A percentile compares a stretch with the other conserved stretches of the same genome.
phyloP scores from a whole-genome alignment of 108 stramenopile genomes.

The Aurantiochytrium sp. region DNA sequence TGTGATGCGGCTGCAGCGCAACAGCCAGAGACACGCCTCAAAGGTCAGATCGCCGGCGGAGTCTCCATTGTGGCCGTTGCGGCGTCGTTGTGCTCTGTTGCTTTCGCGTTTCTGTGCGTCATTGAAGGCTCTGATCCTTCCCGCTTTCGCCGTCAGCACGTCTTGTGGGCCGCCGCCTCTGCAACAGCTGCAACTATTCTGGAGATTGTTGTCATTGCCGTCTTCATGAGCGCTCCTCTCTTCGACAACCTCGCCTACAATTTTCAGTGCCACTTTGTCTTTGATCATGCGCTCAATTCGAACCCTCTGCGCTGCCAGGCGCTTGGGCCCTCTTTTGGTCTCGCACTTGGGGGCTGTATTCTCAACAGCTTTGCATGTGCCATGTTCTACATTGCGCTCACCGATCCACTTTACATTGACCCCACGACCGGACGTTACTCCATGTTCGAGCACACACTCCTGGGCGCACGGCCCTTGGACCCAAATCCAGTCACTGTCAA shows the following conservation, averaged over 20 bases:
- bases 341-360: not conserved
- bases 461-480: not conserved
- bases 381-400: not conserved
- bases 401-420: not conserved
- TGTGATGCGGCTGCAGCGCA: not conserved
- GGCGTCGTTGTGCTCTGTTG: not conserved
- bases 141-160: not conserved
- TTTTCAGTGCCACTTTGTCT: not conserved
- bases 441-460: not conserved
- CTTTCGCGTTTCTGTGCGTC: not conserved
- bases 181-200: not conserved
- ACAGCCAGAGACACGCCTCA: not conserved
- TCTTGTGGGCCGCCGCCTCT: not conserved
- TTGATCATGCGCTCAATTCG: not conserved
- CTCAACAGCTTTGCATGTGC: not conserved
- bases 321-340: not conserved
- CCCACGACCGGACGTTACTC: conserved; percentile 4
- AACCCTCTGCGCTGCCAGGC: not conserved
- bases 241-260: not conserved
- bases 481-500: not conserved
- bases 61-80: not conserved
- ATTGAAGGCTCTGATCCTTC: not conserved
- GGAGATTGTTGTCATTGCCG: not conserved
- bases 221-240: not conserved
- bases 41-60: not conserved